These are phyloP conservation scores for Myxozyma kluyveri DNA, from an alignment of 805 yeast genomes.

Conservation along the genomic window DNA sequence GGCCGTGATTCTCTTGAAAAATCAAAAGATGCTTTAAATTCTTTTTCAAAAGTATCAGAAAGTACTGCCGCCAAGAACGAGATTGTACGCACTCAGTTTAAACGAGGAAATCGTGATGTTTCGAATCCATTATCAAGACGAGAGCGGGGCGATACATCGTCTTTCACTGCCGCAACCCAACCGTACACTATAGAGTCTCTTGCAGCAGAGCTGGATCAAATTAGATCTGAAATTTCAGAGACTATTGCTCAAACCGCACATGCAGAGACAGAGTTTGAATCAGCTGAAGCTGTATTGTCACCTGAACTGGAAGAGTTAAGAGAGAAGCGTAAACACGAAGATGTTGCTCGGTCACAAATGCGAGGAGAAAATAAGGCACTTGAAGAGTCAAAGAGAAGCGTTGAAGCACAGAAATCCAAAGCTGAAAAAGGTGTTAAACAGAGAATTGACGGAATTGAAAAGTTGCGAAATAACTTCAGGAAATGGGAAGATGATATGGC, in stretches of 20 bases:
- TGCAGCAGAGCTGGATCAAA: conserved; percentile 38
- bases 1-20: conserved; percentile 8
- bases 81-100: conserved; percentile 21
- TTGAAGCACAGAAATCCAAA: conserved; percentile 39
- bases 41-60: neutral
- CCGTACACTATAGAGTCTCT: conserved; percentile 39
- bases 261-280: conserved; percentile 35
- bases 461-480: conserved; percentile 30
- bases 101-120: conserved; percentile 13
- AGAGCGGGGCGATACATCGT: conserved; percentile 14
- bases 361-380: conserved; percentile 39
- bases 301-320: conserved; percentile 35
- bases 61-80: neutral
- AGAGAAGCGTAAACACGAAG: conserved; percentile 36
- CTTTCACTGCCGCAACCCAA: conserved; percentile 31
- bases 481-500: conserved; percentile 30
- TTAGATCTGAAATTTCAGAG: conserved; percentile 38
- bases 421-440: conserved; percentile 30
- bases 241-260: conserved; percentile 31
- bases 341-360: conserved; percentile 37
- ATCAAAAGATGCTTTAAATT: neutral
- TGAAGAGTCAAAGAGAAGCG: conserved; percentile 40
- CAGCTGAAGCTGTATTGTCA: conserved; percentile 32
- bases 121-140: conserved; percentile 4
- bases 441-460: conserved; percentile 27